Evolutionary conservation across 768 basidiomycete genomes (phyloP).

Genomic region (Termitomyces sp.): DNA sequence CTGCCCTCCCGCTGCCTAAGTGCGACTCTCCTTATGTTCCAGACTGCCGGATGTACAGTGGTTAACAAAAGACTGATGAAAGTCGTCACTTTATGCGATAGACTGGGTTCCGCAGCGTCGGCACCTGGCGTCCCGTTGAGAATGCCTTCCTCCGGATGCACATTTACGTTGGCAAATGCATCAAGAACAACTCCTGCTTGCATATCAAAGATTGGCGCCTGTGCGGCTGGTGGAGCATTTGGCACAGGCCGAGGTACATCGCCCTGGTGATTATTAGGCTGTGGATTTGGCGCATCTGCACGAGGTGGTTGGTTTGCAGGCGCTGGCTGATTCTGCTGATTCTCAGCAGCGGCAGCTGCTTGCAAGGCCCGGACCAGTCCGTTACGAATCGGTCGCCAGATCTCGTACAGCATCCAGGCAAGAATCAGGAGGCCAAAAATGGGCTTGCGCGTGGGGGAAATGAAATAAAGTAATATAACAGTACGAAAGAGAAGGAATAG

Average conservation of each 20-base stretch:
- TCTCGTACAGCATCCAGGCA: constrained; percentile 71
- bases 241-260: constrained; percentile 16
- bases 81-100: constrained; percentile 44
- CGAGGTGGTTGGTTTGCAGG: constrained; percentile 5
- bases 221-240: constrained; percentile 13
- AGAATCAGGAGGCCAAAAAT: constrained; percentile 61
- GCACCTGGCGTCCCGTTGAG: constrained; percentile 28
- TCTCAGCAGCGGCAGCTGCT: constrained; percentile 27
- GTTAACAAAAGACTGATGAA: constrained; percentile 54
- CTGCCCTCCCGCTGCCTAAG: constrained; percentile 62
- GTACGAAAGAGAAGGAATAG: constrained; percentile 67
- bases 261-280: constrained; percentile 11
- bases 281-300: constrained; percentile 8
- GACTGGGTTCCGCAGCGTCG: constrained; percentile 36
- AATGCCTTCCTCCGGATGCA: constrained; percentile 49
- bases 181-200: constrained; percentile 38
- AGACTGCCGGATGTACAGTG: constrained; percentile 70
- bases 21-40: constrained; percentile 58
- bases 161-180: constrained; percentile 50
- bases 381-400: constrained; percentile 63
- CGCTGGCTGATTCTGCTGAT: constrained; percentile 19
- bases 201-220: constrained; percentile 20
- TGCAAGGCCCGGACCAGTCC: constrained; percentile 33
- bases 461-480: constrained; percentile 66
- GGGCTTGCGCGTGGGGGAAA: constrained; percentile 70